Evolutionary conservation across 2,329 filamentous ascomycete species (phyloP).

Genomic region (Colletotrichum brevisporum): DNA sequence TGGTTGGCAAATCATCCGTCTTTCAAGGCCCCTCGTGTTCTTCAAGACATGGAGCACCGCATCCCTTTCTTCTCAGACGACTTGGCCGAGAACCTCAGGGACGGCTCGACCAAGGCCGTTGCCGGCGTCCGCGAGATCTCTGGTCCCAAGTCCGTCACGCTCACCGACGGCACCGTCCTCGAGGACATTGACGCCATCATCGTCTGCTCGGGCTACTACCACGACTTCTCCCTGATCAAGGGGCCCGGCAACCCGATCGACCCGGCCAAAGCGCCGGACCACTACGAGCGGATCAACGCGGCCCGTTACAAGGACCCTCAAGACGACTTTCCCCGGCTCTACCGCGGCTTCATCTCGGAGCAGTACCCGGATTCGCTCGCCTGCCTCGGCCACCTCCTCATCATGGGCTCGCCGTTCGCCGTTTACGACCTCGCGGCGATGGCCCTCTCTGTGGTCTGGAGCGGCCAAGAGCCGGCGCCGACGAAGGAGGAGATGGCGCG

Average conservation of each 20-base stretch:
- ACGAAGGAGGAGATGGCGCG: conserved; percentile 43
- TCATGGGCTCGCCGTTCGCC: conserved; percentile 46
- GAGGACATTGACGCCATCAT: conserved; percentile 52
- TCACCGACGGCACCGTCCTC: conserved; percentile 49
- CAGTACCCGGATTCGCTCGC: conserved; percentile 51
- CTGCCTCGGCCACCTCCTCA: conserved; percentile 46
- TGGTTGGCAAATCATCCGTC: conserved; percentile 34
- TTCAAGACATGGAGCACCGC: conserved; percentile 43
- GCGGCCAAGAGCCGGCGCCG: conserved; percentile 43
- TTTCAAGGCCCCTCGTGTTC: conserved; percentile 12
- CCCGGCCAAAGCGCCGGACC: conserved; percentile 45
- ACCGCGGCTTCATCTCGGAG: conserved; percentile 49
- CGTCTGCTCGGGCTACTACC: conserved; percentile 50
- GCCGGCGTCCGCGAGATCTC: conserved; percentile 47
- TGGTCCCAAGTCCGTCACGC: conserved; percentile 46
- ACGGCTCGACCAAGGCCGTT: conserved; percentile 47
- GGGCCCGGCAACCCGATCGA: conserved; percentile 48
- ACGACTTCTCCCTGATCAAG: conserved; percentile 48
- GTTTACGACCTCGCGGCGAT: conserved; percentile 49
- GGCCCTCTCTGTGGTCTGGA: conserved; percentile 49
- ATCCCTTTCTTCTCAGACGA: conserved; percentile 48
- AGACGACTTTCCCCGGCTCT: conserved; percentile 48
- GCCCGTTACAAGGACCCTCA: conserved; percentile 43
- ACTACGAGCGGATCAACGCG: conserved; percentile 43
- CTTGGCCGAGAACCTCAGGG: conserved; percentile 46